Percentiles rank a stretch among this genome's conserved stretches.
phyloP scores from a whole-genome alignment of 305 asterid genomes.

The Fraxinus greggii region DNA sequence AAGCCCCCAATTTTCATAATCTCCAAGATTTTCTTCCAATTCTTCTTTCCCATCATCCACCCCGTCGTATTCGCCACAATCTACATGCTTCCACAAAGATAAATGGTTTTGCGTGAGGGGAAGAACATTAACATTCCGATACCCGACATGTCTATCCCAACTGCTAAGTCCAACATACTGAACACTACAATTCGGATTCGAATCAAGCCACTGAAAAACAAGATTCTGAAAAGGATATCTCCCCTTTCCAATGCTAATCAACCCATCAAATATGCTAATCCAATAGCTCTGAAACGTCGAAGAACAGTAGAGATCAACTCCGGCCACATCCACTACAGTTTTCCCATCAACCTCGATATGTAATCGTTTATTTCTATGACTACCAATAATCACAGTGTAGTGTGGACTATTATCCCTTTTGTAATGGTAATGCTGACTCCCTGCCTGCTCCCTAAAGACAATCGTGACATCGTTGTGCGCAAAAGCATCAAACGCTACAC shows the following conservation, averaged over 20 bases:
- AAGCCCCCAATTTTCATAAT: slow-evolving; percentile 77
- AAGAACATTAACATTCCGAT: slow-evolving; percentile 77
- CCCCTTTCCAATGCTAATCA: slow-evolving; percentile 93
- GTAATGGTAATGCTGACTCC: slow-evolving; percentile 95
- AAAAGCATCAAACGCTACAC: slow-evolving; percentile 93
- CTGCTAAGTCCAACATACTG: slow-evolving; percentile 97
- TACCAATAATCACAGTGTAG: slow-evolving; percentile 90
- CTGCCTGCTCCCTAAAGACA: slow-evolving; percentile 86
- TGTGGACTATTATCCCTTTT: slow-evolving; percentile 87
- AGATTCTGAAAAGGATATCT: slow-evolving; percentile 95
- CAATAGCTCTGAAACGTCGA: slow-evolving; percentile 91
- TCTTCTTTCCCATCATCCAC: slow-evolving; percentile 61
- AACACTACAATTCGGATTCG: slow-evolving; percentile 76
- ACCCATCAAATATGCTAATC: slow-evolving; percentile 86
- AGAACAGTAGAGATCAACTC: slow-evolving; percentile 75
- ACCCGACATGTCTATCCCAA: slow-evolving; percentile 96
- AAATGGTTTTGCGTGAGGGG: slow-evolving; percentile 78
- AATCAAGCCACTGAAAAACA: slow-evolving; percentile 89
- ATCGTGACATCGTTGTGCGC: slow-evolving; percentile 91
- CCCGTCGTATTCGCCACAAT: slow-evolving; percentile 47
- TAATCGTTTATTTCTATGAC: slow-evolving; percentile 80
- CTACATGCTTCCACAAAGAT: slow-evolving; percentile 85
- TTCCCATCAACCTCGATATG: slow-evolving; percentile 82
- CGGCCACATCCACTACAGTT: slow-evolving; percentile 84
- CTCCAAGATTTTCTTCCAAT: slow-evolving; percentile 51